These are phyloP conservation scores for Baorangia bicolor DNA, from an alignment of 768 basidiomycete species.

Conservation along the genomic window DNA sequence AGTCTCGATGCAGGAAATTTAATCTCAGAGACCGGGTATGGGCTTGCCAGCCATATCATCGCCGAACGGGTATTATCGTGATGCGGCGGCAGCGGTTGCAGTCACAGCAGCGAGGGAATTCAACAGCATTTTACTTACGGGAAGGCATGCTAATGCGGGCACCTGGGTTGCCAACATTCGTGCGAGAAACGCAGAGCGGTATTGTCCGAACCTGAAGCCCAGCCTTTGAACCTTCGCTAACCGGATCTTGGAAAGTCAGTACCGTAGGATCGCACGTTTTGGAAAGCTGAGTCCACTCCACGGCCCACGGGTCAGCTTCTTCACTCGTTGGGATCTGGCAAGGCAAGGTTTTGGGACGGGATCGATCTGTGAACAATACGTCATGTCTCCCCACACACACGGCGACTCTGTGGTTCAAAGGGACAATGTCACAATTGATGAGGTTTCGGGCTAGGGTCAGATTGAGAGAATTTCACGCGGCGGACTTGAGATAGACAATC, in stretches of 20 bases:
- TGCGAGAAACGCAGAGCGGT: conserved; percentile 17
- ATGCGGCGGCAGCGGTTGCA: conserved; percentile 17
- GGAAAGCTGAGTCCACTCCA: conserved; percentile 3
- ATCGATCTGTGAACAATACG: conserved; percentile 15
- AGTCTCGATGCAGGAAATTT: conserved; percentile 9
- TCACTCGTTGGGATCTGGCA: conserved; percentile 3
- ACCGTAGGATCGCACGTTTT: conserved; percentile 7
- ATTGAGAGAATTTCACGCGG: conserved; percentile 18
- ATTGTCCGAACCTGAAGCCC: conserved; percentile 10
- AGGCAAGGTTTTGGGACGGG: conserved; percentile 10
- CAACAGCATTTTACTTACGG: conserved; percentile 18
- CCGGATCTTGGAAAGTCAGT: conserved; percentile 9
- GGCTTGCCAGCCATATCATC: conserved; percentile 3
- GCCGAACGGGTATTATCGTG: conserved; percentile 11
- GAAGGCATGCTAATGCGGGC: conserved; percentile 15
- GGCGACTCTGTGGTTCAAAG: conserved; percentile 13
- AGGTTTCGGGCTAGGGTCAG: conserved; percentile 18
- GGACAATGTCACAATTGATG: conserved; percentile 6
- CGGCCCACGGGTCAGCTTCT: conserved; percentile 13
- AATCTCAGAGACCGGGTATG: conserved; percentile 19
- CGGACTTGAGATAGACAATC: conserved; percentile 14
- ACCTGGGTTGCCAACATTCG: conserved; percentile 14
- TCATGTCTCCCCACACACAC: conserved; percentile 26
- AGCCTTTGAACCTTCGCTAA: conserved; percentile 13
- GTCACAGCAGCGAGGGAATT: conserved; percentile 15